phyloP scores from a whole-genome alignment of 2,329 filamentous ascomycete genomes.

The Epichloe glyceriae region DNA sequence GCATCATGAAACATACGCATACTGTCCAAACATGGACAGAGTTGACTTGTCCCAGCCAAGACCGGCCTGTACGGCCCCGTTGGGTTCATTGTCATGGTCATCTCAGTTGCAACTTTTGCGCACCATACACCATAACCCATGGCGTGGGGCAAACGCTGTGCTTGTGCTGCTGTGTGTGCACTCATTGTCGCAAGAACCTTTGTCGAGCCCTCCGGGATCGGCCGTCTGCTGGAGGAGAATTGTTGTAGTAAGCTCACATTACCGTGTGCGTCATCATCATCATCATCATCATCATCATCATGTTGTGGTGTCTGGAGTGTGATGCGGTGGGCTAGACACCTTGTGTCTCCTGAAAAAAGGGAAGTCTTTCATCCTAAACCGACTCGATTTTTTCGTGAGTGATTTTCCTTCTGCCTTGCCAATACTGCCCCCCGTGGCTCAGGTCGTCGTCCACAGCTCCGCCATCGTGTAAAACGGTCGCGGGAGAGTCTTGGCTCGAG shows the following conservation, averaged over 20 bases:
- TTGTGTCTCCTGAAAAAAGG: constrained; percentile 43
- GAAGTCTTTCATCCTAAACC: constrained; percentile 50
- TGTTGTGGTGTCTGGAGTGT: constrained; percentile 21
- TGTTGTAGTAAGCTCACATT: neutral
- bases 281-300: constrained; percentile 10
- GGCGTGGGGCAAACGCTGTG: too few species aligned
- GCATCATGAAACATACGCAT: neutral
- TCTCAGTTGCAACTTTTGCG: too few species aligned
- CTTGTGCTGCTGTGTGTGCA: neutral
- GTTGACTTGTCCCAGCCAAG: neutral
- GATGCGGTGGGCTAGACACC: constrained; percentile 19
- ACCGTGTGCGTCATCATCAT: constrained; percentile 10
- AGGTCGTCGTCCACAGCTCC: constrained; percentile 17
- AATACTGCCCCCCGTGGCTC: constrained; percentile 28
- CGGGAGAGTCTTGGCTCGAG: constrained; percentile 15
- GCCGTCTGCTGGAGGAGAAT: neutral
- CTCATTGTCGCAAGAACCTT: neutral
- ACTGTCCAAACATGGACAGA: neutral
- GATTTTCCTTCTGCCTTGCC: constrained; percentile 35
- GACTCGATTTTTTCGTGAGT: constrained; percentile 49
- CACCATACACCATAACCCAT: too few species aligned
- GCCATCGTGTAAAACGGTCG: constrained; percentile 14
- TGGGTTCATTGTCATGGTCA: too few species aligned
- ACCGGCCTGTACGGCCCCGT: neutral
- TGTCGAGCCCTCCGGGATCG: neutral